Base-by-base conservation (phyloP, 2,329 filamentous ascomycete genomes). In the Colletotrichum sp. region DNA sequence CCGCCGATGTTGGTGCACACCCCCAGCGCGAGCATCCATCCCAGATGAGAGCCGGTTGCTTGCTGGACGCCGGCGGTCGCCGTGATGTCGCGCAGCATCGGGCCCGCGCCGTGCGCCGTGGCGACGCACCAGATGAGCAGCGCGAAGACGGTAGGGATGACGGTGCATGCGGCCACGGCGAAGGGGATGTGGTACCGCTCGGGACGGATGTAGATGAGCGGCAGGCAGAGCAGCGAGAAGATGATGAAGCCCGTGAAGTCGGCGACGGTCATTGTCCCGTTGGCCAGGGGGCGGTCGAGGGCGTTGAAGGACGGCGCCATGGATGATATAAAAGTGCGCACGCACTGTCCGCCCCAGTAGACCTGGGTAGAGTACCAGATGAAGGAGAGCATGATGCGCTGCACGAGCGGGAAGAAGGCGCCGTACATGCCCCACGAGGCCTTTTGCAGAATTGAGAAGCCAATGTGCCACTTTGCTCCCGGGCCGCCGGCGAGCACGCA, bases 1-100 rank as follows among this genome's bases (percentile, higher is more conserved):
- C 81, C 78, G 18, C 81, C 80, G 4, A 83, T 82, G 34, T 81
- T 82, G 0, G 82, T 79, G 26, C 79, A 80, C 18, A 83, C 72
- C 6, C 79, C 81, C 10, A 79, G 71, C n/a, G 81, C 77, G 8
- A 82, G 79, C 13, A 80, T 79, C 81, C 81, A 82, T 5, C 76
- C 80, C 8, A 81, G 76, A 30, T 71, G 68, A 5, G 72, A 28
- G 8, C 79, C 77, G 12, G 39, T 72, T 9, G 77, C 79, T 26
- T 79, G 79, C 64, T 73, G 32, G 28, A 81, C 76, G 3, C 80
- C 79, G 9, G 78, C 73, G n/a, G 72, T 75, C 2, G 67, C 64
- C 6, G 75, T 77, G 57, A 80, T 76, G 59, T 82, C 79, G n/a
- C 67, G 43, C 8, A 82, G 75, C 34, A 82, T 77, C 9, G 77